These are phyloP conservation scores for Tolypocladium ophioglossoides DNA, from an alignment of 2,329 filamentous ascomycete genomes.

Conservation along the genomic window DNA sequence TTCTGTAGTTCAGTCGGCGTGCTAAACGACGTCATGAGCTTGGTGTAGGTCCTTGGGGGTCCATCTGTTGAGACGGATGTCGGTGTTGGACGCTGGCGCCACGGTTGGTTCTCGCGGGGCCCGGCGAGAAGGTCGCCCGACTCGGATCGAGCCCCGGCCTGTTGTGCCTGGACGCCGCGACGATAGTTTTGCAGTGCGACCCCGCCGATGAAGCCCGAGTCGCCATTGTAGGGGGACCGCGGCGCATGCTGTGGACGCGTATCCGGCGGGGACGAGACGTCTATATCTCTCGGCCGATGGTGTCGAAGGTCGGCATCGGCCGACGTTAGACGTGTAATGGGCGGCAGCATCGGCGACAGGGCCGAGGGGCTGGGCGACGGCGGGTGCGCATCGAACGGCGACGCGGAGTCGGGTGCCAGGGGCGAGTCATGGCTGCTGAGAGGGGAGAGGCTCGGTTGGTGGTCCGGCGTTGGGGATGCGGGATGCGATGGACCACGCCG, in stretches of 20 bases:
- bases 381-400: constrained; percentile 22
- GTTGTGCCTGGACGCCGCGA: constrained; percentile 19
- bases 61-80: constrained; percentile 20
- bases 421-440: constrained; percentile 28
- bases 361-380: constrained; percentile 24
- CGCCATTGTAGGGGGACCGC: constrained; percentile 23
- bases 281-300: constrained; percentile 11
- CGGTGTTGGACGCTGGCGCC: constrained; percentile 1
- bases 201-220: constrained; percentile 43
- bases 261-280: constrained; percentile 9
- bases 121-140: not conserved
- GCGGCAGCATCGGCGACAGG: constrained; percentile 38
- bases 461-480: constrained; percentile 40
- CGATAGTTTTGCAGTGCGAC: constrained; percentile 41
- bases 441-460: constrained; percentile 27
- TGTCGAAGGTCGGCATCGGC: constrained; percentile 19
- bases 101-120: constrained; percentile 2
- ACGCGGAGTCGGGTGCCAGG: constrained; percentile 27
- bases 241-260: constrained; percentile 14
- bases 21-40: constrained; percentile 32
- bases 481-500: constrained; percentile 46
- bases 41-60: constrained; percentile 18
- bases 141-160: constrained; percentile 2
- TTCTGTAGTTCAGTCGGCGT: constrained; percentile 38
- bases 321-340: constrained; percentile 38